Evolutionary conservation across 148 eudicot genomes (phyloP).

Genomic region (Nyssa sinensis): DNA sequence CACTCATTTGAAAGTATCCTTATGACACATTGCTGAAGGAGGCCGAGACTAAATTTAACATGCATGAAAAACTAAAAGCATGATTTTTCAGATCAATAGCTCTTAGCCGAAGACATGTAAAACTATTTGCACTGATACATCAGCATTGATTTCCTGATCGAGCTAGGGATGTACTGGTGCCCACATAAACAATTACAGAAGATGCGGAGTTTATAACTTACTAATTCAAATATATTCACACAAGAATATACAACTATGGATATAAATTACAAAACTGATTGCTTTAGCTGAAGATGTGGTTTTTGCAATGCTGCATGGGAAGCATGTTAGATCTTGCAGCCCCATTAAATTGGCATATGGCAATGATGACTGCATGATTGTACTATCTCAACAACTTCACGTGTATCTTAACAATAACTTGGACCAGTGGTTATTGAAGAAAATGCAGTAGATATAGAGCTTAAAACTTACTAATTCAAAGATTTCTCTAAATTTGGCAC

Average conservation of each 20-base stretch:
- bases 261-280: not conserved
- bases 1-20: not conserved
- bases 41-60: not conserved
- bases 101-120: no score
- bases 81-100: no score
- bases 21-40: not conserved
- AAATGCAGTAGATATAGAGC: not conserved
- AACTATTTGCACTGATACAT: no score
- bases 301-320: not conserved
- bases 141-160: no score
- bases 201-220: no score
- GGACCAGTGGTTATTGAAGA: not conserved
- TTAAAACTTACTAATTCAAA: not conserved
- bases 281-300: not conserved
- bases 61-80: not conserved
- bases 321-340: constrained; percentile 1
- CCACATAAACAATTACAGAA: no score
- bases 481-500: not conserved
- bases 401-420: not conserved
- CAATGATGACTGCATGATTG: not conserved
- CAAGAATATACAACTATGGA: no score
- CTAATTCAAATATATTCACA: no score
- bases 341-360: not conserved
- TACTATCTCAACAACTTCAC: not conserved
- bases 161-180: no score